A percentile compares a stretch with the other conserved stretches of the same genome.
phyloP scores from a whole-genome alignment of 306 rosid species.

The Cercis canadensis region DNA sequence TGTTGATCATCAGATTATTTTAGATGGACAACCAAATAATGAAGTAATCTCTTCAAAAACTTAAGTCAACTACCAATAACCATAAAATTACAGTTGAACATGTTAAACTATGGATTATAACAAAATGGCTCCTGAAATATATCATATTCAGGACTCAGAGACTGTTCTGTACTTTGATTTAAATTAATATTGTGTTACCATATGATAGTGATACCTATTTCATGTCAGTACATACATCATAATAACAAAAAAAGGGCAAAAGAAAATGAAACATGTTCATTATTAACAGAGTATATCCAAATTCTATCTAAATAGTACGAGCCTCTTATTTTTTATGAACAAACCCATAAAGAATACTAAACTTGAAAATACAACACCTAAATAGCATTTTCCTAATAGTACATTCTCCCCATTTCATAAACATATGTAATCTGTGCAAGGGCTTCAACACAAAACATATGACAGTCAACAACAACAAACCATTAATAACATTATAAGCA shows the following conservation, averaged over 20 bases:
- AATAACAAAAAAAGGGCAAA: not conserved
- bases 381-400: not conserved
- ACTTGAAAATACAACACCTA: not conserved
- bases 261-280: not conserved
- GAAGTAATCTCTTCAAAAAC: not conserved
- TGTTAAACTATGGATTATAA: not conserved
- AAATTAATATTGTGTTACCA: not conserved
- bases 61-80: not conserved
- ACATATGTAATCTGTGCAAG: not conserved
- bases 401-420: not conserved
- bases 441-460: not conserved
- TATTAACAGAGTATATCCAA: not conserved
- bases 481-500: not conserved
- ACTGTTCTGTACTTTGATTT: not conserved
- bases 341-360: slow-evolving; percentile 17
- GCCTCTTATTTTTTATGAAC: not conserved
- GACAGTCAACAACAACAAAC: not conserved
- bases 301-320: not conserved
- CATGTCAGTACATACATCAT: too few species aligned
- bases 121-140: not conserved
- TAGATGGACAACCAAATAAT: not conserved
- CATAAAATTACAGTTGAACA: not conserved
- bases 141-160: not conserved
- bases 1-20: not conserved
- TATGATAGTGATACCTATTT: too few species aligned